Evolutionary conservation across 805 yeast species (phyloP), one percentile per base, ranked within the genome.

Genomic region (Wickerhamiella alocasiicola): DNA sequence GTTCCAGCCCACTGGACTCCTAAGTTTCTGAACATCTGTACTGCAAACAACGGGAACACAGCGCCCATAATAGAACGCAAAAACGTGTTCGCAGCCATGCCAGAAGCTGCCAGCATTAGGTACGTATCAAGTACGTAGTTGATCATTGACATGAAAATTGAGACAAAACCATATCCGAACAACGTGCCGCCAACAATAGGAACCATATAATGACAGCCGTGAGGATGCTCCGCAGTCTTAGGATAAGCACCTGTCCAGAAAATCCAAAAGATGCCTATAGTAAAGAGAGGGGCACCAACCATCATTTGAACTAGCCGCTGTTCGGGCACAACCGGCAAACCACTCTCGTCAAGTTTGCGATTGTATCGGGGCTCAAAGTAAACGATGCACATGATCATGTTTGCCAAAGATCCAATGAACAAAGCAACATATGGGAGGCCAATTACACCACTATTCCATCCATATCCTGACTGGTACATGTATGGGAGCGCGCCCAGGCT

Each of bases 211-310:
- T 78, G 94, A 17, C 39, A 36, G 32, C 84, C 73, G 54, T 78
- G 94, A 30, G 84, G 73, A 34, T 60, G 60, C 25, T 76, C 59
- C 29, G 82, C 73, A 31, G 60, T 60, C 18, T 76, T 60, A 36
- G 72, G 77, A 59, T 76, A 85, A 47, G 74, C 71, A 55, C 94
- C 95, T 6, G 87, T 67, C 95, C 95, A 85, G 44, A 82, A 74
- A 55, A 85, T 67, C 94, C 94, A 82, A 52, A 85, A 67, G 46
- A 85, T 64, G 41, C 95, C 95, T 42, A 75, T 64, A 25, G 91
- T 78, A 63, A 84, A 82, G 6, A 69, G 55, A 37, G 79, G 48
- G 16, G 78, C 74, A 23, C 93, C 88, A 26, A 69, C 59, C 59
- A 82, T 71, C 80, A 84, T 74, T 29, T 87, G 76, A 15, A 76